Conservation (phyloP, 352 stramenopile species). For the Phytophthora hybrid region DNA sequence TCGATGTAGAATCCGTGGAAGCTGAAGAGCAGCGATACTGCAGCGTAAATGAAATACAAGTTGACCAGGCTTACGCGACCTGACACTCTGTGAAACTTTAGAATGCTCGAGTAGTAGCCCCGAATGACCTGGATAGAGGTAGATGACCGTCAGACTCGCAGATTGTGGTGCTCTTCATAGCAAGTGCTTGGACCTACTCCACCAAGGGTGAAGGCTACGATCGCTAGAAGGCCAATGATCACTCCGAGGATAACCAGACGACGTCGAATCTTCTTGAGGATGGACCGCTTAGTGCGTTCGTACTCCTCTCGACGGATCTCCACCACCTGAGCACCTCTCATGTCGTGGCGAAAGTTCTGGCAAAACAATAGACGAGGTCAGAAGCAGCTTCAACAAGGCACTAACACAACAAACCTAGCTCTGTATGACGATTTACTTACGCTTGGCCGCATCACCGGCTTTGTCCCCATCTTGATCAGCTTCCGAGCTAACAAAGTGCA, state of each 20-base stretch:
- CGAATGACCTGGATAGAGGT: conserved; percentile 51
- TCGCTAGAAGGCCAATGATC: conserved; percentile 56
- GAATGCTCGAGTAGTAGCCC: conserved; percentile 51
- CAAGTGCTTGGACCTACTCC: conserved; percentile 41
- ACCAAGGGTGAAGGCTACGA: conserved; percentile 60
- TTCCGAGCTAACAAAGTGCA: neutral
- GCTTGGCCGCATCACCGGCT: conserved; percentile 71
- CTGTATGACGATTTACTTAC: conserved; percentile 28
- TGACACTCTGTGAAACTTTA: conserved; percentile 52
- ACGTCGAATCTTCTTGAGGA: conserved; percentile 79
- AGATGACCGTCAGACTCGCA: neutral
- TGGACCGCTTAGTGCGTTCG: conserved; percentile 71
- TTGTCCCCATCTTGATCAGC: conserved; percentile 33
- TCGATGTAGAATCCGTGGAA: conserved; percentile 80
- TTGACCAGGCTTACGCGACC: conserved; percentile 51
- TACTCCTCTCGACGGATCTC: conserved; percentile 81
- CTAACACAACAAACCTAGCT: too few species aligned
- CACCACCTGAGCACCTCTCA: conserved; percentile 66
- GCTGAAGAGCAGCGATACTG: conserved; percentile 53
- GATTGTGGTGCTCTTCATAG: neutral
- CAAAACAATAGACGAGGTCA: neutral
- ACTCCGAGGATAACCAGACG: conserved; percentile 66
- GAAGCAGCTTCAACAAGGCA: neutral
- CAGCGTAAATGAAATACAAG: conserved; percentile 78
- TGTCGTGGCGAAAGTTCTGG: conserved; percentile 78